A percentile compares a stretch with the other conserved stretches of the same genome.
Evolutionary conservation across 352 stramenopile species (phyloP).

Genomic region (Globisporangium uncinulatum): DNA sequence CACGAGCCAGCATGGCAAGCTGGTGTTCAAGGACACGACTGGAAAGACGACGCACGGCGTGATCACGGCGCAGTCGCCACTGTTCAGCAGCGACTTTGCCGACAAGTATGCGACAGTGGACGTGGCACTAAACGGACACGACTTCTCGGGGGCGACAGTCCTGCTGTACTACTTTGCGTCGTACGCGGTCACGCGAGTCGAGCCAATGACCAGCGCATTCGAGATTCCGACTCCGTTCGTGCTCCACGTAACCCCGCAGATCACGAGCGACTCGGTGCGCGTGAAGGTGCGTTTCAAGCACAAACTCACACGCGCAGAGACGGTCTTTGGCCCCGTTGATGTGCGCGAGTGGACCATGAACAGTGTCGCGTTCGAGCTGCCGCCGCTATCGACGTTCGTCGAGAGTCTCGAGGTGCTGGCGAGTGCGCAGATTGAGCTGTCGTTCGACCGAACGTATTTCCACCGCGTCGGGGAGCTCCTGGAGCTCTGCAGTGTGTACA

Average conservation of each 20-base stretch:
- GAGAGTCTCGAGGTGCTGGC: slow-evolving; percentile 25
- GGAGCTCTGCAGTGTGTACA: slow-evolving; percentile 49
- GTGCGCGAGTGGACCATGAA: slow-evolving; percentile 30
- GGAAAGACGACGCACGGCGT: slow-evolving; percentile 41
- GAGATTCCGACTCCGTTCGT: slow-evolving; percentile 48
- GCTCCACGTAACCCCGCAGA: slow-evolving; percentile 29
- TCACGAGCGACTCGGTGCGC: slow-evolving; percentile 42
- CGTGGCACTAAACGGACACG: slow-evolving; percentile 56
- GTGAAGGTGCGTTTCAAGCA: slow-evolving; percentile 37
- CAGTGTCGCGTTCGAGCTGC: slow-evolving; percentile 37
- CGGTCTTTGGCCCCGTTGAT: slow-evolving; percentile 32
- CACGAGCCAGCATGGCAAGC: slow-evolving; percentile 23
- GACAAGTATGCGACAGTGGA: slow-evolving; percentile 46
- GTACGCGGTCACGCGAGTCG: slow-evolving; percentile 36
- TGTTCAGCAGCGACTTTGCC: slow-evolving; percentile 40
- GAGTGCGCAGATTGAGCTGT: slow-evolving; percentile 36
- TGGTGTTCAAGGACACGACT: slow-evolving; percentile 22
- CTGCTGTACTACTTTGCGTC: slow-evolving; percentile 50
- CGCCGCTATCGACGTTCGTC: slow-evolving; percentile 27
- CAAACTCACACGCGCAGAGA: slow-evolving; percentile 7
- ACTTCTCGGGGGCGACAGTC: slow-evolving; percentile 50
- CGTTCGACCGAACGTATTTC: slow-evolving; percentile 49
- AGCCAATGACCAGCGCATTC: slow-evolving; percentile 45
- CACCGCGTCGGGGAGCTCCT: slow-evolving; percentile 41
- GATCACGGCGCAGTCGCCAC: slow-evolving; percentile 39